Evolutionary conservation across 2,329 filamentous ascomycete species (phyloP), one percentile per base, ranked within the genome.

Genomic region (Colletotrichum sp.): DNA sequence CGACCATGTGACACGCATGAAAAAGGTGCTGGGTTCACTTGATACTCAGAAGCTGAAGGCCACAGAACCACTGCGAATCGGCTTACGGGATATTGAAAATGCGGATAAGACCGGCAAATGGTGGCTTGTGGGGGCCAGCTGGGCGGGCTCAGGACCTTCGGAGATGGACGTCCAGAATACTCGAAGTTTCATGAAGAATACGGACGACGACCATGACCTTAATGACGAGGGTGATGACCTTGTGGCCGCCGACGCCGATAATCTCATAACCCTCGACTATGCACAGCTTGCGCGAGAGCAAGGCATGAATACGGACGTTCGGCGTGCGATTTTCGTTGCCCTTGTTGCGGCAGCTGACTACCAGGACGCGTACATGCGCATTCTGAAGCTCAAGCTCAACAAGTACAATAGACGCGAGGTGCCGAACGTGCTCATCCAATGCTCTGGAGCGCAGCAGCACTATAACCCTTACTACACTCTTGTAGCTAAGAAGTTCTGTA

Each of bases 101-200:
- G 93, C 93, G 1, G 94, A 96, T 54, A 96, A 94, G 81, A 94
- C 93, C 80, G 97, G 97, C 1, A 98, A 98, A 85, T 99, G 97
- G 97, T 99, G 97, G 97, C 90, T 98, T 24, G 94, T 98, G 7
- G 97, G 97, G 66, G 96, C 97, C n/a, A 98, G 95, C 82, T 98
- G 96, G 91, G 86, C 89, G 6, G 90, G 89, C 29, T 80, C 79
- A 33, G 78, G 79, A 24, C 31, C 55, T 4, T 75, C 76, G 21
- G 72, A 67, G 8, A 66, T 76, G 12, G 71, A 66, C 61, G 59
- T 16, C n/a, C 55, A 54, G 29, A 54, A 12, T 55, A n/a, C 43
- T 4, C 24, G 33, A 13, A n/a, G 27, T 54, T 38, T 51, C 47
- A 12, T 9, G n/a, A 36, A 27, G 29, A 31, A n/a, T n/a, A 29